Evolutionary conservation across 495 filamentous ascomycete species (phyloP).

Genomic region (Penicillium waksmanii): DNA sequence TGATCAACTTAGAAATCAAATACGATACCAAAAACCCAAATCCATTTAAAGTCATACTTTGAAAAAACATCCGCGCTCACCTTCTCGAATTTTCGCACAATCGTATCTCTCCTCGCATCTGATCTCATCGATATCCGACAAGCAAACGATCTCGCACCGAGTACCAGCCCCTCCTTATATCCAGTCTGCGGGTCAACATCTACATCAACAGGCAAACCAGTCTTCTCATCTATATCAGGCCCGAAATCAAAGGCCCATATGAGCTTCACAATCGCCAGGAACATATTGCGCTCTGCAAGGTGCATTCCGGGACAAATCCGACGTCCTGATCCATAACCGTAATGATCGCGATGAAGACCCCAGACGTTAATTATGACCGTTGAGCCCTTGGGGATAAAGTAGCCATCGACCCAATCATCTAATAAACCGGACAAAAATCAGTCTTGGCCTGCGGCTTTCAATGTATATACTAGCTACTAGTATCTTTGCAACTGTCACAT

Average conservation of each 20-base stretch:
- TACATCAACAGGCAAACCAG: not conserved
- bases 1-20: not conserved
- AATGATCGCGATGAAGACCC: slow-evolving; percentile 39
- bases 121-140: not conserved
- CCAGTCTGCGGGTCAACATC: not conserved
- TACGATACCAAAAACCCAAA: not conserved
- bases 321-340: slow-evolving; percentile 46
- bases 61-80: not conserved
- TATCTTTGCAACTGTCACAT: too few relatives aligned
- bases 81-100: slow-evolving; percentile 1
- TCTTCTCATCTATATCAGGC: not conserved
- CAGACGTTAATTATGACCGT: slow-evolving; percentile 40
- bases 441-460: not conserved
- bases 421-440: not conserved
- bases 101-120: not conserved
- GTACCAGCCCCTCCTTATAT: not conserved
- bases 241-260: slow-evolving; percentile 49
- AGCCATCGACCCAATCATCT: slow-evolving; percentile 36
- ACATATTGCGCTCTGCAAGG: slow-evolving; percentile 60
- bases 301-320: slow-evolving; percentile 62
- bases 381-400: slow-evolving; percentile 34
- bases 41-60: not conserved
- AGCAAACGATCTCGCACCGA: not conserved
- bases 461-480: too few relatives aligned
- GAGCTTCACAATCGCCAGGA: slow-evolving; percentile 56